Base-by-base conservation (phyloP, 257 asterid species). In the Coffea canephora region DNA sequence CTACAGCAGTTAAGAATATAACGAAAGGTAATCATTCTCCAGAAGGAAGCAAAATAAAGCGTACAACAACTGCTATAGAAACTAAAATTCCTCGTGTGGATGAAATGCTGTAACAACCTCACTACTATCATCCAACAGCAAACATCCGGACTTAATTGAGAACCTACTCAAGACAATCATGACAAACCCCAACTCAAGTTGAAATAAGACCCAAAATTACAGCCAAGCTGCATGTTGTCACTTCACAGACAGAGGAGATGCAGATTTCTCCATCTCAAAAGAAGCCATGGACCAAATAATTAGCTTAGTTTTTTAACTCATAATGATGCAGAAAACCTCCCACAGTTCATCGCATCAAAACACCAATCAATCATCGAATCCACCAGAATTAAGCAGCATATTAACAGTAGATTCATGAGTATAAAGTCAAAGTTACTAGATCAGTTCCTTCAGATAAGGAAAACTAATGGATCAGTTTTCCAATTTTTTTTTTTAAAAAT, bases 391-490 rank as follows among this genome's bases (percentile, higher is more conserved):
- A 31, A 31, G 36, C 55, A 55, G 54, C 34, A 55, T 65, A 69
- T 50, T 46, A 54, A 43, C 8, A 11, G 23, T 46, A 31, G 8
- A 34, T 25, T 5, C 15, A 59, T 8, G 31, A 59, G 66, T 21
- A 59, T 59, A 21, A 39, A 59, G 23, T 65, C 74, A 62, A 34
- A 49, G 73, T 36, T 39, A 68, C 6, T 31, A 73, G 75, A 76
- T 76, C 81, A 81, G 52, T 45, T 10, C 43, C 43, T 39, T 39
- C 43, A 39, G 43, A 39, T 39, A 39, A 39, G 5, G 43, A 39
- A 39, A 39, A 39, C 43, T 1, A 68, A 11, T 31, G 68, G 75
- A 76, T 76, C 81, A 81, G 52, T 45, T 10, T 54, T 62, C 8
- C 49, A 75, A 46, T 34, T 25, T 27, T 1, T 45, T 1, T 6